Evolutionary conservation across 2,329 filamentous ascomycete genomes (phyloP).

Genomic region (Escovopsis sp.): DNA sequence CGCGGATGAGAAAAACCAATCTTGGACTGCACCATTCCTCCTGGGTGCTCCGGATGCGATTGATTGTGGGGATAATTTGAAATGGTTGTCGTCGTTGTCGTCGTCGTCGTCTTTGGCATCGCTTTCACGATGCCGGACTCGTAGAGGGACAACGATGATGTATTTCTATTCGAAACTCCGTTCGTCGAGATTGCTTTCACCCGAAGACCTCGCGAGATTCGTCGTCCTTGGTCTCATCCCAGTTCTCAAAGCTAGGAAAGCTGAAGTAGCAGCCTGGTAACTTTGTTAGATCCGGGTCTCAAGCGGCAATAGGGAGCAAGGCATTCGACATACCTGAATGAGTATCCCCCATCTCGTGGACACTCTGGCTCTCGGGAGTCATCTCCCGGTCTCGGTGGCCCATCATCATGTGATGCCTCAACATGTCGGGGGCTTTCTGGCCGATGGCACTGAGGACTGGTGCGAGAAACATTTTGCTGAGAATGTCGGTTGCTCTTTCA

Average conservation of each 20-base stretch:
- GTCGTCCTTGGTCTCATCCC: constrained; percentile 24
- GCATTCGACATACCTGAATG: constrained; percentile 12
- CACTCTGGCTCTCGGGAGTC: constrained; percentile 11
- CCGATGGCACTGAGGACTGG: constrained; percentile 4
- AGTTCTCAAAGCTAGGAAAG: constrained; percentile 60
- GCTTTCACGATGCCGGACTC: too few species aligned
- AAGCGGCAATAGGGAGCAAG: neutral
- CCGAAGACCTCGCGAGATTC: neutral
- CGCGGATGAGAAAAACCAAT: too few species aligned
- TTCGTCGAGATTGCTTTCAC: neutral
- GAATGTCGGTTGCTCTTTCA: constrained; percentile 38
- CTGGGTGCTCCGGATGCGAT: too few species aligned
- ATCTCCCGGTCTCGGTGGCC: constrained; percentile 10
- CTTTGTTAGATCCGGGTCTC: constrained; percentile 17
- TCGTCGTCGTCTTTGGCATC: too few species aligned
- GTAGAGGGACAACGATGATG: too few species aligned
- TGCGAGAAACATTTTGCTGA: constrained; percentile 37
- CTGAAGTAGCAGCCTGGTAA: constrained; percentile 46
- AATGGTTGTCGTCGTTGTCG: too few species aligned
- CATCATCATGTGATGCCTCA: constrained; percentile 12
- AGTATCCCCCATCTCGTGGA: constrained; percentile 10
- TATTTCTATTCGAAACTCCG: too few species aligned
- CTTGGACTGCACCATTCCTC: too few species aligned
- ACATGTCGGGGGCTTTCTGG: neutral
- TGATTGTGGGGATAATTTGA: too few species aligned